Base-by-base conservation (phyloP, 257 asterid species). In the Solanum stenotomum region DNA sequence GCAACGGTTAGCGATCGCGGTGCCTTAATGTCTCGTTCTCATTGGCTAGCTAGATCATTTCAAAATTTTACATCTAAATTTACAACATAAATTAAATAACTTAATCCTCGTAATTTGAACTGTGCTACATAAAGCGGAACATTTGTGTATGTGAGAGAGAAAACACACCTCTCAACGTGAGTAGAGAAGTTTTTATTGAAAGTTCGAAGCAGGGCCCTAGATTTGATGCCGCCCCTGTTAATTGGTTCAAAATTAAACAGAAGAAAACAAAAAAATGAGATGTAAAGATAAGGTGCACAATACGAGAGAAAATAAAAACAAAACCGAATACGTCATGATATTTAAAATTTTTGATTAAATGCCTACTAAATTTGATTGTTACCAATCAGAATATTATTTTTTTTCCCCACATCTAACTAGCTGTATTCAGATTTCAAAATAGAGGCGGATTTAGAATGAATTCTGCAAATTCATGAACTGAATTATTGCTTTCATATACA, bases 121-220 rank as follows among this genome's bases (percentile, higher is more conserved):
- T 8, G 76, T 29, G 6, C 9, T 29, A 70, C 38, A 14, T 29
- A 68, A 29, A 68, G 22, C 3, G 11, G 1, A 85, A 4, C 1
- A 2, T 22, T 4, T 37, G 44, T 5, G 23, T 37, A 72, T 27
- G 11, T 22, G 29, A 75, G 8, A 11, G 20, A 56, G 77, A 22
- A 4, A 38, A 12, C 84, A 77, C 84, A 91, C 95, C 93, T 90
- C 74, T 82, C 90, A 29, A 83, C 67, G 42, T 84, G 87, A 18
- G 89, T 85, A 86, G 95, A 92, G 35, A 90, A 91, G 10, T 85
- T 75, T 63, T 89, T 91, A 85, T n/a, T 67, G 37, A 56, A 88
- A 88, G 31, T 72, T 65, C 77, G 76, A 88, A 76, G 8, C 74
- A 90, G 81, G 11, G 46, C 81, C 88, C 88, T 89, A 12, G 84